phyloP scores from a whole-genome alignment of 352 stramenopile species.

The Achlya hypogyna region DNA sequence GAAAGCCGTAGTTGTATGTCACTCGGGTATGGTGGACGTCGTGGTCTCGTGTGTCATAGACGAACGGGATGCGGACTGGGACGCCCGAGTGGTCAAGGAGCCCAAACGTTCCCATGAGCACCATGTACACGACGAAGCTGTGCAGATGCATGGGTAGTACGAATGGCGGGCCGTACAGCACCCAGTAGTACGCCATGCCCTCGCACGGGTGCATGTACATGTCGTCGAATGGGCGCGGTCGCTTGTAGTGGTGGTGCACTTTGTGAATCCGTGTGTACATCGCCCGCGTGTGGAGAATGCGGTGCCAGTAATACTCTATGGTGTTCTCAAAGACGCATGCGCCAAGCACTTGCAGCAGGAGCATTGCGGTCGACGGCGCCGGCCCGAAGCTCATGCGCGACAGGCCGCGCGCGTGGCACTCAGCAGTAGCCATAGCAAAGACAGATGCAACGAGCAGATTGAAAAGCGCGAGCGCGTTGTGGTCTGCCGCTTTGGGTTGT shows the following conservation, averaged over 20 bases:
- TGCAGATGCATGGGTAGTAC: conserved; percentile 22
- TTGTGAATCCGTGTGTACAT: conserved; percentile 25
- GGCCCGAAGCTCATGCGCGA: neutral
- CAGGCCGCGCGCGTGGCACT: neutral
- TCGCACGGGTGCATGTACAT: conserved; percentile 29
- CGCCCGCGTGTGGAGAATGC: conserved; percentile 23
- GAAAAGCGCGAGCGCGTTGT: neutral
- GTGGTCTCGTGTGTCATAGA: conserved; percentile 30
- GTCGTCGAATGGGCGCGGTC: conserved; percentile 26
- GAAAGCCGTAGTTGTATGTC: conserved; percentile 31
- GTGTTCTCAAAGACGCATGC: conserved; percentile 11
- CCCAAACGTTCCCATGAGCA: conserved; percentile 25
- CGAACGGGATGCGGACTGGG: conserved; percentile 19
- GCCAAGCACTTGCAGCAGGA: neutral
- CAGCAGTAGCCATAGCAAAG: neutral
- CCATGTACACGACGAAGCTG: conserved; percentile 28
- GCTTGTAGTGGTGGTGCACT: conserved; percentile 28
- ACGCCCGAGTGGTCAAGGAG: conserved; percentile 29
- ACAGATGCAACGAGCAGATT: neutral
- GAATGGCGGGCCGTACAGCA: conserved; percentile 26
- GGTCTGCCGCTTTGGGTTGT: neutral
- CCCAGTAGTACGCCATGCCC: conserved; percentile 23
- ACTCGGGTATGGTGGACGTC: conserved; percentile 26
- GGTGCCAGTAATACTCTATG: conserved; percentile 27
- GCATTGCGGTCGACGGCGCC: neutral